These are phyloP conservation scores for Marsdenia floribunda DNA, from an alignment of 257 asterid genomes.

Conservation along the genomic window DNA sequence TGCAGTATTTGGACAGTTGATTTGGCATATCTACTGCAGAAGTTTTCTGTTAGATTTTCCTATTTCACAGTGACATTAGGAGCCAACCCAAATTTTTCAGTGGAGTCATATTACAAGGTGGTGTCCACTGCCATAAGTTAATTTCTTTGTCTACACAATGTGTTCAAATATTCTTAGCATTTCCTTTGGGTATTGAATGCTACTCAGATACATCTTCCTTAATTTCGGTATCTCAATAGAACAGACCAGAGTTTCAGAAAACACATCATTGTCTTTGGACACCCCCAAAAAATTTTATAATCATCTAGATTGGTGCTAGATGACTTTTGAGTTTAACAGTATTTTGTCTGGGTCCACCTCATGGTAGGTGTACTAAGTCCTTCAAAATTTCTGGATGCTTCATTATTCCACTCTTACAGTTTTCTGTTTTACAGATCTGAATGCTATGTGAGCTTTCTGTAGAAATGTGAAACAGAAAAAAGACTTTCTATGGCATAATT, in stretches of 20 bases:
- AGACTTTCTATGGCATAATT: background rate
- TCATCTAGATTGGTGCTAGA: background rate
- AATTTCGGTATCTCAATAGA: background rate
- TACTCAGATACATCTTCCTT: background rate
- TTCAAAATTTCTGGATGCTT: background rate
- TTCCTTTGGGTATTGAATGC: conserved; percentile 1
- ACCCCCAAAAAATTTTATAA: background rate
- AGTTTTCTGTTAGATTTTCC: conserved; percentile 66
- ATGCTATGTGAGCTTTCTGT: background rate
- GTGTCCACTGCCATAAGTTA: conserved; percentile 10
- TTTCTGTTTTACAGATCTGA: background rate
- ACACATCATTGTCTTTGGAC: background rate
- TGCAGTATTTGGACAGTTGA: conserved; percentile 97
- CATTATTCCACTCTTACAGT: background rate
- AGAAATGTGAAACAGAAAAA: background rate
- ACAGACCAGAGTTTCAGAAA: background rate
- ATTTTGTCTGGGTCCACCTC: too few species aligned
- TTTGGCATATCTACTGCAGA: conserved; percentile 91
- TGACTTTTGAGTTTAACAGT: background rate
- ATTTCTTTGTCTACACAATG: background rate
- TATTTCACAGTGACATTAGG: conserved; percentile 92
- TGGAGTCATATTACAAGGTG: conserved; percentile 91
- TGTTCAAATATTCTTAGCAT: background rate
- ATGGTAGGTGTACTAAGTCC: background rate
- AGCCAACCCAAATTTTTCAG: conserved; percentile 88